Evolutionary conservation across 2,329 filamentous ascomycete genomes (phyloP).

Genomic region (Fusarium sp.): DNA sequence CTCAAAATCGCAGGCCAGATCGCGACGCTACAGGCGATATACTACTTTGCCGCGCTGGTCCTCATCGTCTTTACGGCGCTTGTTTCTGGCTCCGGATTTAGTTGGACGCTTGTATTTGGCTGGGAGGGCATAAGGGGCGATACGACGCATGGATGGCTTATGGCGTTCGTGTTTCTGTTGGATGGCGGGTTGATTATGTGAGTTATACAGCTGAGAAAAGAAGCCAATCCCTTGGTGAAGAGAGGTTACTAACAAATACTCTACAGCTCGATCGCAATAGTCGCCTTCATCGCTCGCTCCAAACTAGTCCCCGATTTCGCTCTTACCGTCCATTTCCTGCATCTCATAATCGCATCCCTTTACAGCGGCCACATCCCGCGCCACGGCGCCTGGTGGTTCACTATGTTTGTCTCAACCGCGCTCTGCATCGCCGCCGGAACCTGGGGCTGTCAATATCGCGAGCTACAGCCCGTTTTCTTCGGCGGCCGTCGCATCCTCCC

Average conservation of each 20-base stretch:
- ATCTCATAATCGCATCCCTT: conserved; percentile 81
- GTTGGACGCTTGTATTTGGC: conserved; percentile 67
- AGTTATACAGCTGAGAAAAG: conserved; percentile 40
- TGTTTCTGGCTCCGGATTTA: conserved; percentile 68
- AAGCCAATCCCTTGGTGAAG: neutral
- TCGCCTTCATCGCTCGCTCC: conserved; percentile 85
- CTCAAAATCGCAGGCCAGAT: conserved; percentile 72
- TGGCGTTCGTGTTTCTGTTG: conserved; percentile 70
- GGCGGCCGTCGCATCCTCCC: conserved; percentile 68
- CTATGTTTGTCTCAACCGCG: conserved; percentile 63
- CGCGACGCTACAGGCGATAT: conserved; percentile 67
- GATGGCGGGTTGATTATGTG: conserved; percentile 68
- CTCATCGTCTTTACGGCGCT: conserved; percentile 71
- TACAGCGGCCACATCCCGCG: conserved; percentile 83
- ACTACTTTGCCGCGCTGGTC: conserved; percentile 65
- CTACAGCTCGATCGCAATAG: conserved; percentile 81
- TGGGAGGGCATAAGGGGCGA: conserved; percentile 72
- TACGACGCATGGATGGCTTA: conserved; percentile 72
- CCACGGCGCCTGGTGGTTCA: conserved; percentile 88
- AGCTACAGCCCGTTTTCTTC: conserved; percentile 89
- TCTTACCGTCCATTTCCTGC: conserved; percentile 86
- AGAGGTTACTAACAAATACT: conserved; percentile 29
- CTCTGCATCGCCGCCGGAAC: conserved; percentile 75
- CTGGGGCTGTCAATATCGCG: conserved; percentile 92
- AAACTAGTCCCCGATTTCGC: conserved; percentile 97